Base-by-base conservation (phyloP, 805 yeast genomes). In the Nakazawaea sp. region DNA sequence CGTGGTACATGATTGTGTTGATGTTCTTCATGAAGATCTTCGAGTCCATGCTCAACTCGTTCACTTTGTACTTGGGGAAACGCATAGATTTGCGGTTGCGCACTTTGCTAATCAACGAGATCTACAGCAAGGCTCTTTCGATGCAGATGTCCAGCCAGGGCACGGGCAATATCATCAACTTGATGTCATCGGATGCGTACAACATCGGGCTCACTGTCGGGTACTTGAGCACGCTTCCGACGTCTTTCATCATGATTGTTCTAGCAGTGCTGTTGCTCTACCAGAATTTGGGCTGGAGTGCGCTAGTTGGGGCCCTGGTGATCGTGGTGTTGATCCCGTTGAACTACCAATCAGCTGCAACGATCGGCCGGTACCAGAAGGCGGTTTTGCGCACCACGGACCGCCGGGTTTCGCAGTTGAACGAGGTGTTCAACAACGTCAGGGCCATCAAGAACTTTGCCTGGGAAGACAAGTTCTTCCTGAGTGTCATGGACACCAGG, bases 101-200 rank as follows among this genome's bases (percentile, higher is more conserved):
- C 51, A 87, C 97, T 7, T 73, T 92, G 43, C 72, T 92, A 40
- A 82, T 92, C 48, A 92, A 95, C 42, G 95, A 86, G 58, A 81
- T 92, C 38, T 92, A 92, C 53, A 78, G 94, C 2, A 92, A 92
- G 62, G 97, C 97, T 1, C 69, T 92, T 42, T 74, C 92, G 64
- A 76, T 21, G 94, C 11, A 33, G 27, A 4, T 6, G 25, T n/a
- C 15, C n/a, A 4, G 5, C 18, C 8, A 24, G 10, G 12, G 16
- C 4, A 9, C 33, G 27, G 41, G 41, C 11, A 5, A 27, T 3
- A 30, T 38, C 9, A 24, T 38, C 13, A 38, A 38, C 19, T 29
- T 38, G 15, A 33, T 38, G 37, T 28, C 41, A 13, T 29, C 37
- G 3, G 41, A 38, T 33, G 30, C 37, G 6, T 33, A 29, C 18